These are phyloP conservation scores for Chenopodium suecicum DNA, from an alignment of 148 eudicot species.

Conservation along the genomic window DNA sequence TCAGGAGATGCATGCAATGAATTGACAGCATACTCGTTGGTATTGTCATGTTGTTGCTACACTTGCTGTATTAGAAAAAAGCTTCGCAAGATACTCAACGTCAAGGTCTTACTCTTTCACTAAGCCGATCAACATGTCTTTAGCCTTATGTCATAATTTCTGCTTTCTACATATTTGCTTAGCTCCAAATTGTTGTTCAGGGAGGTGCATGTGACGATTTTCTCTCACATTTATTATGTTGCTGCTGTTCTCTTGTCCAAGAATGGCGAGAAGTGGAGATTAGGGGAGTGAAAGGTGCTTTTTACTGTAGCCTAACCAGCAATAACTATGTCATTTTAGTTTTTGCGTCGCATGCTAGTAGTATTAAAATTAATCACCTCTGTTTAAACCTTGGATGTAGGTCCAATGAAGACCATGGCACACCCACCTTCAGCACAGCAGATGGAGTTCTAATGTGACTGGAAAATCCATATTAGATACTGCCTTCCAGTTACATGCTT, in stretches of 20 bases:
- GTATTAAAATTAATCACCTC: not conserved
- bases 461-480: not conserved
- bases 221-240: conserved; percentile 90
- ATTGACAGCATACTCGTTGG: conserved; percentile 79
- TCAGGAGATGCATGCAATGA: conserved; percentile 84
- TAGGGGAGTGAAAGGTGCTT: conserved; percentile 49
- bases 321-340: not conserved
- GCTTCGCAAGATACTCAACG: conserved; percentile 75
- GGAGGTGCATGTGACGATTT: conserved; percentile 89
- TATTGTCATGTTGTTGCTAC: conserved; percentile 95
- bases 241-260: conserved; percentile 99
- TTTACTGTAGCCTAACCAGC: not conserved
- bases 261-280: conserved; percentile 90
- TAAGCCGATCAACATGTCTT: not conserved
- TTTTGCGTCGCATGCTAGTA: not conserved
- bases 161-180: not conserved
- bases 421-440: conserved; percentile 31
- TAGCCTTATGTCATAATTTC: not conserved
- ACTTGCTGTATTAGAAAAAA: conserved; percentile 90
- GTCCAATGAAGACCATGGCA: conserved; percentile 31
- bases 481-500: not conserved
- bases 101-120: conserved; percentile 41
- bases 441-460: conserved; percentile 21
- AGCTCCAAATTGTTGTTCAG: conserved; percentile 32
- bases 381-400: conserved; percentile 13